Evolutionary conservation across 441 rosid genomes (phyloP), one percentile per base, ranked within the genome.

Genomic region (Mallotus japonicus): DNA sequence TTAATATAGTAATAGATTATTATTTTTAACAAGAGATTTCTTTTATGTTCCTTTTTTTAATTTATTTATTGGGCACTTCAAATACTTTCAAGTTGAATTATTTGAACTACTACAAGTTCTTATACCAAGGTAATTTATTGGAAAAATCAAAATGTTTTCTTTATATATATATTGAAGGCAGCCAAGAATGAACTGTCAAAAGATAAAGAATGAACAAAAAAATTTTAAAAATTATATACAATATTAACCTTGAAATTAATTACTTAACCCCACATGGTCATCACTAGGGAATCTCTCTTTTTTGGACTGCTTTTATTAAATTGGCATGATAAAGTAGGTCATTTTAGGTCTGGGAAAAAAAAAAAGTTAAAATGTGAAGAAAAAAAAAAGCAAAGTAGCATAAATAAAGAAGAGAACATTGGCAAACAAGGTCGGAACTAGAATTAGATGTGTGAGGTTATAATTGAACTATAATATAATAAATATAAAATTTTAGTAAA

Each of bases 191-290:
- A 66, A 66, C 66, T 65, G 75, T 65, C 71, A 57, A 37, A 13
- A 1, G 37, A 63, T 8, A 20, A 17, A 11, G 16, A 13, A 49
- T 12, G 16, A 49, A 22, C 2, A 24, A 34, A 32, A 3, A 68
- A 53, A 2, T 49, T 12, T 8, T 28, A 28, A 28, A 1, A 1
- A 28, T 8, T 5, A 6, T 19, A 54, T 9, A 55, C 1, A 37
- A 53, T 28, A 28, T 28, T 50, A 16, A 7, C 67, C 51, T 69
- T 46, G 69, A 68, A 28, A 28, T 28, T 28, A 73, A 63, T 70
- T 68, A 71, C 22, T 59, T 69, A 28, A 59, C 62, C 75, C 74
- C 74, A 64, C 79, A 73, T 65, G 77, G 66, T 69, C 20, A 4
- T 40, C 77, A 67, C 76, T 61, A 34, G 47, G 51, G 72, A 75